phyloP scores from a whole-genome alignment of 108 stramenopile genomes.

The Cylindrotheca fusiformis region DNA sequence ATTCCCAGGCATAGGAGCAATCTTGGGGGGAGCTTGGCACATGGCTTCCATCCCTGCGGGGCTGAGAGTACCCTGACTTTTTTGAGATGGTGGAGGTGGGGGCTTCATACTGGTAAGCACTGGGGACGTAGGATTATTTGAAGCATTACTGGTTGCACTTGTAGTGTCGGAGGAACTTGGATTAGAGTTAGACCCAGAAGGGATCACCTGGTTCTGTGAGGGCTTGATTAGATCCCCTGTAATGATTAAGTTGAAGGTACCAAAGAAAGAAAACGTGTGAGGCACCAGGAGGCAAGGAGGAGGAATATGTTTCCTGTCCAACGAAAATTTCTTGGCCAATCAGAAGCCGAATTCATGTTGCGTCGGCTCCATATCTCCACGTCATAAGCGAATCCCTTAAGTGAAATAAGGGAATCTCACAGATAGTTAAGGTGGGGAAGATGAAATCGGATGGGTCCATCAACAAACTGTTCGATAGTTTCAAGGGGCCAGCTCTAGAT shows the following conservation, averaged over 20 bases:
- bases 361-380: conserved; percentile 1
- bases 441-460: no score
- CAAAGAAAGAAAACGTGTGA: conserved; percentile 5
- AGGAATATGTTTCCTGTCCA: no score
- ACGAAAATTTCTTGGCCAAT: no score
- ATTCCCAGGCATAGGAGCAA: conserved; percentile 18
- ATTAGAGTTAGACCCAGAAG: background rate
- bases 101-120: conserved; percentile 13
- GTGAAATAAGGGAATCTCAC: background rate
- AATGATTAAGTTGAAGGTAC: no score
- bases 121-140: conserved; percentile 1
- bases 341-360: background rate
- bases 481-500: no score
- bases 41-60: background rate
- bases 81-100: conserved; percentile 5
- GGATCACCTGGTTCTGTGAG: no score
- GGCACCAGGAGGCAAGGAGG: background rate
- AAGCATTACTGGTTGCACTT: conserved; percentile 7
- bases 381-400: conserved; percentile 1
- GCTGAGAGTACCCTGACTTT: background rate
- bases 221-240: no score
- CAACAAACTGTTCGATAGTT: no score
- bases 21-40: background rate
- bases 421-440: no score
- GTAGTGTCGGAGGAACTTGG: no score